Evolutionary conservation across 306 rosid genomes (phyloP).

Genomic region (Geum urbanum): DNA sequence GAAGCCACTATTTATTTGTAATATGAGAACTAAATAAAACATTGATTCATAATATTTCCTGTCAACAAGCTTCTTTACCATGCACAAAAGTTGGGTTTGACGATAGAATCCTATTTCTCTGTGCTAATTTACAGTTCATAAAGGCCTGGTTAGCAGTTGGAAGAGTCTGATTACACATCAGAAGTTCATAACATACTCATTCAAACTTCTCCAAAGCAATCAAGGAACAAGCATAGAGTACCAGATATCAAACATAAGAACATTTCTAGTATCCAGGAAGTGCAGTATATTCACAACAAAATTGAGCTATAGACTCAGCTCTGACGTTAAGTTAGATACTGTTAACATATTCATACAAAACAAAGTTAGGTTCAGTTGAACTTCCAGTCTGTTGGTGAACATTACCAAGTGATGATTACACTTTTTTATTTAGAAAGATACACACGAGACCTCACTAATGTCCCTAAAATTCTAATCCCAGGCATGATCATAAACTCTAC

Average conservation of each 20-base stretch:
- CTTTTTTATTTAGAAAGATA: constrained; percentile 38
- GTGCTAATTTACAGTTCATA: background rate
- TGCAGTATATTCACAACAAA: constrained; percentile 9
- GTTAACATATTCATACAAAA: constrained; percentile 30
- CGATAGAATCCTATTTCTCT: background rate
- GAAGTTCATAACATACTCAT: too few species aligned
- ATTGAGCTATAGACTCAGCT: constrained; percentile 28
- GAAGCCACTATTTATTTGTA: background rate
- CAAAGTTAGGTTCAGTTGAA: constrained; percentile 28
- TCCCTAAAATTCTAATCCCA: constrained; percentile 57
- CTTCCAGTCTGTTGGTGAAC: constrained; percentile 37
- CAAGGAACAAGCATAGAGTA: background rate
- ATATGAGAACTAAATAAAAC: background rate
- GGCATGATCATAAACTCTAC: constrained; percentile 86
- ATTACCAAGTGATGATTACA: constrained; percentile 10
- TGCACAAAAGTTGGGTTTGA: background rate
- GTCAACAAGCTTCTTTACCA: background rate
- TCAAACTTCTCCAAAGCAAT: background rate
- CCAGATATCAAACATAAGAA: background rate
- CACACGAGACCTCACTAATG: constrained; percentile 57
- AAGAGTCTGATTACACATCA: too few species aligned
- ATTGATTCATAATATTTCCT: background rate
- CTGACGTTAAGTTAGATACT: constrained; percentile 14
- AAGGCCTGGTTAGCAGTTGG: background rate
- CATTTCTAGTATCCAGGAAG: constrained; percentile 6